These are phyloP conservation scores for Musa acuminata DNA, from an alignment of 176 grass and related monocot species.

Conservation along the genomic window DNA sequence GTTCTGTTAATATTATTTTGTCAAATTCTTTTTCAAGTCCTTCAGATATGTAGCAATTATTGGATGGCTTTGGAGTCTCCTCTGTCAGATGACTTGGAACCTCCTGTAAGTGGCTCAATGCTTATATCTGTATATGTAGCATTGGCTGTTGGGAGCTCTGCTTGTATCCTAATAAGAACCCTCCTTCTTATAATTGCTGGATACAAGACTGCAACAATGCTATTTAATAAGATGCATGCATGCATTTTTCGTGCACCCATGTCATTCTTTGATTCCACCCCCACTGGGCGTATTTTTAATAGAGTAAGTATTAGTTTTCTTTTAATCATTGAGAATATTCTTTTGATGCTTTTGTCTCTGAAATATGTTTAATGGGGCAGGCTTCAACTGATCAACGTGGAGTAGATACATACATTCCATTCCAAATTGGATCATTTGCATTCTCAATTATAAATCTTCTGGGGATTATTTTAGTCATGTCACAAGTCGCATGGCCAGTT, in stretches of 20 bases:
- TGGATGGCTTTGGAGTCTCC: slow-evolving; percentile 92
- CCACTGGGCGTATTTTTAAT: neutral
- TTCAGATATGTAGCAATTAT: slow-evolving; percentile 79
- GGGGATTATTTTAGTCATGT: neutral
- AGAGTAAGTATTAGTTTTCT: neutral
- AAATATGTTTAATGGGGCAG: neutral
- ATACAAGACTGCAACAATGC: slow-evolving; percentile 72
- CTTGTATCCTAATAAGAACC: slow-evolving; percentile 44
- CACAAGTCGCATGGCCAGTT: slow-evolving; percentile 8
- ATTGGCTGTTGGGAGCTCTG: slow-evolving; percentile 50
- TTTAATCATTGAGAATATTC: neutral
- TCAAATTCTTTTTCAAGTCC: slow-evolving; percentile 65
- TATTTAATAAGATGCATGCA: no score
- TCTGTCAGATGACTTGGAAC: no score
- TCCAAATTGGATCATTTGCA: neutral
- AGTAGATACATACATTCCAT: slow-evolving; percentile 5
- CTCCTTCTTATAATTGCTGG: slow-evolving; percentile 52
- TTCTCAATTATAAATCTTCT: slow-evolving; percentile 2
- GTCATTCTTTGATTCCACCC: slow-evolving; percentile 78
- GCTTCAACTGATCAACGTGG: neutral
- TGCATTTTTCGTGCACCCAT: no score
- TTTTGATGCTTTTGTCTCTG: neutral
- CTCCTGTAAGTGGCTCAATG: no score
- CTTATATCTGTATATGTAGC: no score
- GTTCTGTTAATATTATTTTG: slow-evolving; percentile 53